phyloP scores from a whole-genome alignment of 805 yeast species.

The Lachancea nothofagi region DNA sequence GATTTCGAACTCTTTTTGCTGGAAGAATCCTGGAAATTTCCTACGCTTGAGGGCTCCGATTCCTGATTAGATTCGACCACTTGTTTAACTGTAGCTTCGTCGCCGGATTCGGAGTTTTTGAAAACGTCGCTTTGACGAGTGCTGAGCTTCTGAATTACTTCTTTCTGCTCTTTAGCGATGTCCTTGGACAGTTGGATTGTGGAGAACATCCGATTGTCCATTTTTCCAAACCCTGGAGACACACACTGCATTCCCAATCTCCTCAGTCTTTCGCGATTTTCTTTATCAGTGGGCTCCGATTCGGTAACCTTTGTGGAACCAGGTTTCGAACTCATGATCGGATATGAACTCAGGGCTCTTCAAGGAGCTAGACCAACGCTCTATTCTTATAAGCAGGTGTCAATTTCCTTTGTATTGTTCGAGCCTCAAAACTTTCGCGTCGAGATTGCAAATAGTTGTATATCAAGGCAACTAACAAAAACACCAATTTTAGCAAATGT shows the following conservation, averaged over 20 bases:
- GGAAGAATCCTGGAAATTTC: background rate
- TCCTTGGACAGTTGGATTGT: slow-evolving; percentile 23
- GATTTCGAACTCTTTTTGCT: slow-evolving; percentile 13
- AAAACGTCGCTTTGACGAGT: background rate
- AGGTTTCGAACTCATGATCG: background rate
- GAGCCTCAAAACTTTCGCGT: too few species aligned
- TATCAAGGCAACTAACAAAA: too few species aligned
- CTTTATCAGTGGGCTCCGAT: slow-evolving; percentile 1
- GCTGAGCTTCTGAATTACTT: slow-evolving; percentile 13
- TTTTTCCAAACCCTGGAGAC: slow-evolving; percentile 26
- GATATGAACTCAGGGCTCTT: too few species aligned
- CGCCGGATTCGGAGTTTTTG: background rate
- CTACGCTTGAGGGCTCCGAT: slow-evolving; percentile 1
- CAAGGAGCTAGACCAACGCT: too few species aligned
- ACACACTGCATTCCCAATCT: slow-evolving; percentile 24
- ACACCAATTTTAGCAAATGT: too few species aligned
- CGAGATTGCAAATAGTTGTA: too few species aligned
- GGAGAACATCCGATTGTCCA: slow-evolving; percentile 23
- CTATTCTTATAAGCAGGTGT: too few species aligned
- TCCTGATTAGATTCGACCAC: slow-evolving; percentile 1
- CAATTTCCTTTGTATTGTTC: too few species aligned
- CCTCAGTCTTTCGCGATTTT: slow-evolving; percentile 8
- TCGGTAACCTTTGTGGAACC: background rate
- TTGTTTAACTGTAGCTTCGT: slow-evolving; percentile 1
- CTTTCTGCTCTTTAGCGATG: slow-evolving; percentile 24